Conservation (phyloP, 345 rosid genomes). For the Cardamine chenopodiifolia region DNA sequence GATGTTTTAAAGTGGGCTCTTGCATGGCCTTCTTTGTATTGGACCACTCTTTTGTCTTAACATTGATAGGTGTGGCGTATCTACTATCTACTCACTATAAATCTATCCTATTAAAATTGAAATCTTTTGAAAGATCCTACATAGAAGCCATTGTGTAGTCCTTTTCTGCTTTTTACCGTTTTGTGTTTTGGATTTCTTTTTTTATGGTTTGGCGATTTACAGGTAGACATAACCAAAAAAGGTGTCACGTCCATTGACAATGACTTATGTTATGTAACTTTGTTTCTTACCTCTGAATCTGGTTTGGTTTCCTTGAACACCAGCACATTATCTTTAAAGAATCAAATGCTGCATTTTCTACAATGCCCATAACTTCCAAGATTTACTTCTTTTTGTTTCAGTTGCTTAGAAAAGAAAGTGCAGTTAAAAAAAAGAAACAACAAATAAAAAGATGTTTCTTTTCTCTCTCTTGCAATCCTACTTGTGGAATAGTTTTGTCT, state of each 20-base stretch:
- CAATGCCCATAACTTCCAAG: slow-evolving; percentile 10
- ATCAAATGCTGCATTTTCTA: slow-evolving; percentile 22
- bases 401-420: slow-evolving; percentile 20
- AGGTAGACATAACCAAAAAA: slow-evolving; percentile 34
- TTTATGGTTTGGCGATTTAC: slow-evolving; percentile 27
- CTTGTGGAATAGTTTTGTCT: slow-evolving; percentile 29
- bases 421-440: slow-evolving; percentile 11
- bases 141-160: slow-evolving; percentile 33
- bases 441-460: slow-evolving; percentile 9
- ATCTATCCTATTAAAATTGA: slow-evolving; percentile 2
- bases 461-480: slow-evolving; percentile 1
- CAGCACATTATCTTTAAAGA: not conserved
- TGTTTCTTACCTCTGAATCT: slow-evolving; percentile 15
- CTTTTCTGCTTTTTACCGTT: slow-evolving; percentile 40
- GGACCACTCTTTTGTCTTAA: slow-evolving; percentile 44
- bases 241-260: slow-evolving; percentile 29
- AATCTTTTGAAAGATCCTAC: slow-evolving; percentile 38
- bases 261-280: slow-evolving; percentile 24
- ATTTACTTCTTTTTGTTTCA: slow-evolving; percentile 20
- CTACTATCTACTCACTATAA: slow-evolving; percentile 38
- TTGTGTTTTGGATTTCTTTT: slow-evolving; percentile 24
- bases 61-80: slow-evolving; percentile 42
- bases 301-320: slow-evolving; percentile 33
- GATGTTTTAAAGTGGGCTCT: not conserved
- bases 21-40: slow-evolving; percentile 38